phyloP scores from a whole-genome alignment of 805 yeast species.

The Saccharomycopsis synnaedendra region DNA sequence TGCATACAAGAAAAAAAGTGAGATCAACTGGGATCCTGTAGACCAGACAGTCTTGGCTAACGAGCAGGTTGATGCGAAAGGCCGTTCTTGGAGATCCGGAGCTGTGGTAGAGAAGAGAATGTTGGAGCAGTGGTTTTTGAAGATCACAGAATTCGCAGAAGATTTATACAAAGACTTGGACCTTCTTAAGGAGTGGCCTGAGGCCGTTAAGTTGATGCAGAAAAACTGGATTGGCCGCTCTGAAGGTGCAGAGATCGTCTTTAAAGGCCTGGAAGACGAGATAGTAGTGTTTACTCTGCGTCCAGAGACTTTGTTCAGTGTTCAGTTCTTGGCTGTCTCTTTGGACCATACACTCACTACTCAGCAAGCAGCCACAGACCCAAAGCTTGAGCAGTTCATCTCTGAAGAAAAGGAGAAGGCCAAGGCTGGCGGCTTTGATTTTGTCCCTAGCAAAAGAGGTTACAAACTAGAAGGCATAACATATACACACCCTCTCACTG shows the following conservation, averaged over 20 bases:
- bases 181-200: conserved; percentile 65
- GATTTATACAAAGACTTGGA: conserved; percentile 55
- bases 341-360: conserved; percentile 53
- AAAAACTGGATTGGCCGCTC: conserved; percentile 90
- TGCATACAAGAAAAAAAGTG: conserved; percentile 80
- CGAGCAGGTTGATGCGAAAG: conserved; percentile 89
- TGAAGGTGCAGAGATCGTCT: conserved; percentile 60
- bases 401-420: conserved; percentile 22
- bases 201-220: conserved; percentile 83
- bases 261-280: conserved; percentile 25
- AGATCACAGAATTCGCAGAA: conserved; percentile 73
- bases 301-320: conserved; percentile 78
- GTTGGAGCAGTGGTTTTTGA: conserved; percentile 88
- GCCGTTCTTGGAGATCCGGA: conserved; percentile 95
- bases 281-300: conserved; percentile 73
- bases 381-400: conserved; percentile 36
- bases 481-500: conserved; percentile 49
- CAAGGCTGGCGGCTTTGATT: conserved; percentile 4
- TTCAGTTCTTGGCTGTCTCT: conserved; percentile 74
- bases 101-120: conserved; percentile 78
- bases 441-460: conserved; percentile 39
- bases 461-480: conserved; percentile 32
- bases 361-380: conserved; percentile 27
- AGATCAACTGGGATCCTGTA: conserved; percentile 96
- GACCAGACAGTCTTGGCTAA: conserved; percentile 92